Percentiles rank a stretch among this genome's conserved stretches.
phyloP scores from a whole-genome alignment of 257 asterid genomes.

The Fraxinus excelsior region DNA sequence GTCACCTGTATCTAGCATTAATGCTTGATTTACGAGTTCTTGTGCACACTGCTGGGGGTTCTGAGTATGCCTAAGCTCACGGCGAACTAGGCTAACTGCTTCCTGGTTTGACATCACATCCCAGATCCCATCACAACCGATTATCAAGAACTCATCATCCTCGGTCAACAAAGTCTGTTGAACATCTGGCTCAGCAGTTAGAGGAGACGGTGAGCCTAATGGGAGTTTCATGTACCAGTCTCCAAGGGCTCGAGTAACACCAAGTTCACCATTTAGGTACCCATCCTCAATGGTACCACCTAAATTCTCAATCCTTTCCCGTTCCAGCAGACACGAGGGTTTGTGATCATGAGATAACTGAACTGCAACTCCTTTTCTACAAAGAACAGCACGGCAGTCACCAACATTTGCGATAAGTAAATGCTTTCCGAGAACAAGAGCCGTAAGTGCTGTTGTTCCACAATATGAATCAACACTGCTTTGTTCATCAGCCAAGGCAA shows the following conservation, averaged over 20 bases:
- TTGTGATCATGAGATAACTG: constrained; percentile 90
- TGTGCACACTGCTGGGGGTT: constrained; percentile 72
- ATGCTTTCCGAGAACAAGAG: constrained; percentile 68
- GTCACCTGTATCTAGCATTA: constrained; percentile 50
- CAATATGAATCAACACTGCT: constrained; percentile 54
- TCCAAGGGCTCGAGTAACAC: constrained; percentile 90
- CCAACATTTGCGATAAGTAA: constrained; percentile 88
- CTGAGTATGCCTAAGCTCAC: constrained; percentile 57
- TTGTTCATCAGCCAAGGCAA: constrained; percentile 67
- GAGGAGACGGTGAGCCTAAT: constrained; percentile 73
- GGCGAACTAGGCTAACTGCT: constrained; percentile 68
- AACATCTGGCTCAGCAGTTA: constrained; percentile 87
- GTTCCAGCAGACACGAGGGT: constrained; percentile 59
- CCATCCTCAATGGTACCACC: constrained; percentile 78
- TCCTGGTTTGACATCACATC: constrained; percentile 87
- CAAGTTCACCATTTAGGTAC: constrained; percentile 80
- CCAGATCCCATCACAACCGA: constrained; percentile 96
- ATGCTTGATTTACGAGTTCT: constrained; percentile 71
- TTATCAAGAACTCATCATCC: constrained; percentile 88
- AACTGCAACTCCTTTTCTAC: constrained; percentile 77
- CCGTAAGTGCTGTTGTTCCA: constrained; percentile 94
- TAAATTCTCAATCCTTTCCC: constrained; percentile 69
- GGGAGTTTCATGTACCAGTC: constrained; percentile 95
- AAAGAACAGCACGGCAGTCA: constrained; percentile 89
- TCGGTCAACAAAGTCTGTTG: constrained; percentile 55